Evolutionary conservation across 1,284 basidiomycete genomes (phyloP), one percentile per base, ranked within the genome.

Genomic region (Singerocomus inundabilis): DNA sequence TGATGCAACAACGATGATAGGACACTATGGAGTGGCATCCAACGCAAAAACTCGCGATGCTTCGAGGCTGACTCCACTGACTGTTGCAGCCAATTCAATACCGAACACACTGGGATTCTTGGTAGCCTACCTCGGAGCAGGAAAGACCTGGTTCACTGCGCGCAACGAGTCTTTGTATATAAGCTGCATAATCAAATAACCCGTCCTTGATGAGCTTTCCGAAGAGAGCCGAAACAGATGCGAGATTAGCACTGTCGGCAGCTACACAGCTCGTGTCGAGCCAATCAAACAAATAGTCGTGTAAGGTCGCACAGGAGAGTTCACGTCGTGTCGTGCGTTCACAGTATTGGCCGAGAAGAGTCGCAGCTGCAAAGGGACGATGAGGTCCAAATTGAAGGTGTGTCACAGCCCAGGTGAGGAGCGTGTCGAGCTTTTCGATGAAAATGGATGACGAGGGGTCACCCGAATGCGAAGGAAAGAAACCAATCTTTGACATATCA

Each of bases 391-490:
- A 90, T 66, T 93, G 91, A 28, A 90, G 75, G 7, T 85, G 80
- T 0, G 91, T 91, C 48, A 93, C 86, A 54, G 85, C 84, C 93
- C 93, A 96, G 1, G 88, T 90, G 25, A 96, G 77, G 3, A 95
- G 77, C 48, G 87, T 82, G 58, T 89, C 84, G 18, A 94, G 76
- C 64, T 93, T 93, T 50, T 77, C 76, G n/a, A 74, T 67, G 57
- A 90, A 85, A 13, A 64, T 67, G 3, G 68, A 68, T 25, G 70
- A 72, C 57, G 74, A 75, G 26, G 64, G 56, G 49, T 70, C 73
- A 53, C 69, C 69, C 40, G 73, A 53, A 29, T 68, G 52, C 4
- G 56, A 54, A 13, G 60, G 69, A 60, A 93, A 92, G 69, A 86
- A 91, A 0, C 71, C 55, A 30, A 87, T 71, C 13, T 75, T 72